Evolutionary conservation across 371 early-diverging fungal species (phyloP), one percentile per base, ranked within the genome.

Genomic region (Mortierella sp.): DNA sequence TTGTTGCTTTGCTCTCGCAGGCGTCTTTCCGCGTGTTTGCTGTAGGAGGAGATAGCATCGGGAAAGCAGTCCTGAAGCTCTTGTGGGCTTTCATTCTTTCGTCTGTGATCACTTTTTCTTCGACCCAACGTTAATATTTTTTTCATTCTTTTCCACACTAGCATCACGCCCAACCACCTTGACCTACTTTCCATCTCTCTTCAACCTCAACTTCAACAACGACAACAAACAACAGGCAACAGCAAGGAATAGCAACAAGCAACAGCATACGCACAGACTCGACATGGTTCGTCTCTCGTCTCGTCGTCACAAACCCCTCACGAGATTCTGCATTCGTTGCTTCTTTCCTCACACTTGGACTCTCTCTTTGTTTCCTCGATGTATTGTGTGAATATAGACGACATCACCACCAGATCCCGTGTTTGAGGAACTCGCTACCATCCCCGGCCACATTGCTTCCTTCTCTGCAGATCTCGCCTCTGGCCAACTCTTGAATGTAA

Each of bases 381-480:
- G 24, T 55, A 6, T 24, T 26, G 24, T 55, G 26, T 55, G 26
- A 19, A 13, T 19, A 71, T 84, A 84, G 85, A 85, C 85, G 28
- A 85, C 85, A 28, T 72, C 85, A 73, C 85, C 85, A 67, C 85
- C 85, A 19, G 85, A 85, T 81, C 85, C 81, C 21, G 78, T 78
- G 69, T 85, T 85, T 78, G 85, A 85, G 44, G 85, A 85, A 69
- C 72, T 85, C 61, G 73, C 81, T 40, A 73, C 85, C 72, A 85
- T 85, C 53, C 85, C 85, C 5, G 85, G 85, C 21, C 85, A 85
- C 71, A 73, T 81, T 57, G 85, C 85, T 48, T 85, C 85, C 28
- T 85, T 85, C 59, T 81, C 85, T 48, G 85, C 81, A 61, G 81
- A 81, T 73, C 76, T 85, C n/a, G 85, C 81, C n/a, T 70, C 85